Conservation (phyloP, 140 eudicot species). For the Senecio squalidus region DNA sequence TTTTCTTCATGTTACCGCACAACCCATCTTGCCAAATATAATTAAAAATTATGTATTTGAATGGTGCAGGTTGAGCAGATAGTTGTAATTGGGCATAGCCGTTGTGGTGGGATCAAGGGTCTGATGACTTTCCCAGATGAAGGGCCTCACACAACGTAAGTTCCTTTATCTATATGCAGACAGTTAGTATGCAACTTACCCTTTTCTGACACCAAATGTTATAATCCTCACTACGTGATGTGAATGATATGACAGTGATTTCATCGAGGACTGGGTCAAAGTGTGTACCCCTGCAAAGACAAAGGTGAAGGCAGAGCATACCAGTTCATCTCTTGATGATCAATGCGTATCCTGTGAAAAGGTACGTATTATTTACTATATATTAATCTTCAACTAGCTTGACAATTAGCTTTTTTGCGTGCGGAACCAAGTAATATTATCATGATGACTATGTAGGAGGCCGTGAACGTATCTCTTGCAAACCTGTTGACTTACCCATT, state of each 20-base stretch:
- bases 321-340: slow-evolving; percentile 36
- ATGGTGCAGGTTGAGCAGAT: slow-evolving; percentile 66
- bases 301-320: slow-evolving; percentile 55
- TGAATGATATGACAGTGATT: slow-evolving; percentile 47
- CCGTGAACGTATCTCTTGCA: slow-evolving; percentile 70
- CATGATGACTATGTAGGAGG: slow-evolving; percentile 26
- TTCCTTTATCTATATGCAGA: not conserved
- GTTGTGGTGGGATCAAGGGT: slow-evolving; percentile 98
- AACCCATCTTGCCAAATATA: not conserved
- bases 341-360: slow-evolving; percentile 70
- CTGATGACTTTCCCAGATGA: slow-evolving; percentile 85
- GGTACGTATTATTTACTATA: slow-evolving; percentile 32
- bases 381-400: not conserved
- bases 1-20: not conserved
- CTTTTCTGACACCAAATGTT: slow-evolving; percentile 2
- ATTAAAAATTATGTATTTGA: not conserved
- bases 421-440: not conserved
- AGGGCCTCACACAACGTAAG: slow-evolving; percentile 65
- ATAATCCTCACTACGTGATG: not conserved
- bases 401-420: not conserved
- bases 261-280: slow-evolving; percentile 94
- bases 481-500: slow-evolving; percentile 82
- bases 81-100: slow-evolving; percentile 92
- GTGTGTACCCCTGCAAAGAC: slow-evolving; percentile 70
- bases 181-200: not conserved